A percentile compares a stretch with the other conserved stretches of the same genome.
These are phyloP conservation scores for Penicillium pulvis DNA, from an alignment of 495 filamentous ascomycete genomes.

Conservation along the genomic window DNA sequence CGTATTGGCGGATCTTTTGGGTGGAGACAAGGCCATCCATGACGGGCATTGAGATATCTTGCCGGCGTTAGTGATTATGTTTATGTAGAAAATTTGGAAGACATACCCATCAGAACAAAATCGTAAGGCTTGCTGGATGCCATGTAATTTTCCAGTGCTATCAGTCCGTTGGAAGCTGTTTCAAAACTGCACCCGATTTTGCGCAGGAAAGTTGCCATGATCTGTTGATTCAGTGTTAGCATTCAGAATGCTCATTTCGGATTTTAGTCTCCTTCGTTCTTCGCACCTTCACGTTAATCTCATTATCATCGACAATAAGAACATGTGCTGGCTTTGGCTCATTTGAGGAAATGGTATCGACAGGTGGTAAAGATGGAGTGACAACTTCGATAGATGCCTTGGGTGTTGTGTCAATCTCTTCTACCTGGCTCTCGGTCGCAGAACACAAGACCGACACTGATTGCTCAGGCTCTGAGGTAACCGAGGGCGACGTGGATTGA, in stretches of 20 bases:
- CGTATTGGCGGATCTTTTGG: conserved; percentile 55
- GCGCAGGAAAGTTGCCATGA: conserved; percentile 55
- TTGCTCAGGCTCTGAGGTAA: not conserved
- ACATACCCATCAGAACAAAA: conserved; percentile 59
- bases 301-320: conserved; percentile 52
- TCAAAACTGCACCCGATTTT: conserved; percentile 53
- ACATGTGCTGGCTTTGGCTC: conserved; percentile 25
- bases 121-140: conserved; percentile 37
- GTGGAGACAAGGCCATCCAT: conserved; percentile 65
- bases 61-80: not conserved
- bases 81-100: not conserved
- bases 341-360: not conserved
- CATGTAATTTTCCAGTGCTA: conserved; percentile 58
- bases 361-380: not conserved
- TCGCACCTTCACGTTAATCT: conserved; percentile 50
- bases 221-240: conserved; percentile 17
- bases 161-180: conserved; percentile 59
- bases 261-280: not conserved
- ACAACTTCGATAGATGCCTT: not conserved
- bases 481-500: not conserved
- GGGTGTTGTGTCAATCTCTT: not conserved
- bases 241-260: not conserved
- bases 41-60: conserved; percentile 66
- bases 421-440: not conserved
- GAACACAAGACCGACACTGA: not conserved